Evolutionary conservation across 768 basidiomycete genomes (phyloP).

Genomic region (Leccinum rimulosum): DNA sequence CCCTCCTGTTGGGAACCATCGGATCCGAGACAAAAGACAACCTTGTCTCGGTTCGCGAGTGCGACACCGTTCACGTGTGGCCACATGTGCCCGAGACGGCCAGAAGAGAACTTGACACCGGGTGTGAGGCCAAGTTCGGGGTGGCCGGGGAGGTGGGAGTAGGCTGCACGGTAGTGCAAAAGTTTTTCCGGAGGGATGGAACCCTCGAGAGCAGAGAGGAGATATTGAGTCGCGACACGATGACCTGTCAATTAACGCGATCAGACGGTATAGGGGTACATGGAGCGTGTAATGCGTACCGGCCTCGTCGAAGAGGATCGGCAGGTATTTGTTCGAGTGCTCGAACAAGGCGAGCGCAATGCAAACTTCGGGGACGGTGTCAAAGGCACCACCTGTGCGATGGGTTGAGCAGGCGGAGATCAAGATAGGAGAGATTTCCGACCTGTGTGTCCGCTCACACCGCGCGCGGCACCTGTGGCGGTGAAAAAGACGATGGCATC

Average conservation of each 20-base stretch:
- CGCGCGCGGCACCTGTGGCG: slow-evolving; percentile 79
- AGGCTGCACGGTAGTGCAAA: slow-evolving; percentile 80
- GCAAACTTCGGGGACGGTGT: slow-evolving; percentile 83
- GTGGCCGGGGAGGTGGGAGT: slow-evolving; percentile 85
- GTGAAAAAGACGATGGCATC: slow-evolving; percentile 88
- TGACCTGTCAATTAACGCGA: slow-evolving; percentile 51
- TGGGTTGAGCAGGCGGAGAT: not conserved
- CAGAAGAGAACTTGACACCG: slow-evolving; percentile 91
- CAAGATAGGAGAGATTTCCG: not conserved
- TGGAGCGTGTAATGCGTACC: slow-evolving; percentile 42
- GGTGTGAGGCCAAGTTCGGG: slow-evolving; percentile 88
- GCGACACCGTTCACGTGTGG: slow-evolving; percentile 84
- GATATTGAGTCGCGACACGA: slow-evolving; percentile 87
- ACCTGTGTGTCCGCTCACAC: slow-evolving; percentile 87
- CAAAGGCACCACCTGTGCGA: slow-evolving; percentile 56
- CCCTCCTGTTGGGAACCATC: slow-evolving; percentile 93
- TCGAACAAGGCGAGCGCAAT: slow-evolving; percentile 75
- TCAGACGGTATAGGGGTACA: not conserved
- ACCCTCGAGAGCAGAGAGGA: slow-evolving; percentile 77
- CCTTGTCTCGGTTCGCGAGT: slow-evolving; percentile 73
- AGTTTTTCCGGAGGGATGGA: slow-evolving; percentile 71
- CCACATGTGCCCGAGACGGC: slow-evolving; percentile 93
- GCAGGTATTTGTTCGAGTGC: slow-evolving; percentile 56
- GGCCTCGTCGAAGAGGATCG: slow-evolving; percentile 78
- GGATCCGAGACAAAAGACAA: slow-evolving; percentile 80